A percentile compares a stretch with the other conserved stretches of the same genome.
These are phyloP conservation scores for Canariomyces notabilis DNA, from an alignment of 2,329 filamentous ascomycete genomes.

Conservation along the genomic window DNA sequence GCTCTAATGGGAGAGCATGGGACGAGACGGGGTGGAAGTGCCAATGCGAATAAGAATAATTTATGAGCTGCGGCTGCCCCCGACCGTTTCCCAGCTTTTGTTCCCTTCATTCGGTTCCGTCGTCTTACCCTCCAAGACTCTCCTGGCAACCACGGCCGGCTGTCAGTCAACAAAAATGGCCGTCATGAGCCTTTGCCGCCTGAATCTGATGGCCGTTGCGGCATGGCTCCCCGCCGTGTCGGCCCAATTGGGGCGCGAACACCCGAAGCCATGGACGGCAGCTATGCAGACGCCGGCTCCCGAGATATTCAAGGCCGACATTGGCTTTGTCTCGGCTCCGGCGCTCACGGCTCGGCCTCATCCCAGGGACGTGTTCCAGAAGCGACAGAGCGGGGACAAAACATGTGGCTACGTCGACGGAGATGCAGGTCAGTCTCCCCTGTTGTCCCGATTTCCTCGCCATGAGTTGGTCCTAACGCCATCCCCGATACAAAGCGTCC, in stretches of 20 bases:
- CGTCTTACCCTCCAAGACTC: no score
- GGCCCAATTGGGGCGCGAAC: conserved; percentile 8
- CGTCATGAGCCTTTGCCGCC: conserved; percentile 9
- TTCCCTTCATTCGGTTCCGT: neutral
- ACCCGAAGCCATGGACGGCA: neutral
- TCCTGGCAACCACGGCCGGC: neutral
- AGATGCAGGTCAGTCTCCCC: neutral
- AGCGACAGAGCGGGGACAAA: conserved; percentile 8
- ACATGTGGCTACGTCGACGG: conserved; percentile 17
- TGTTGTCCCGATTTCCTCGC: neutral
- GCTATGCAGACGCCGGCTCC: conserved; percentile 11
- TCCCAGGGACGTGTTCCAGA: conserved; percentile 4
- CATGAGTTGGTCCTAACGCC: neutral
- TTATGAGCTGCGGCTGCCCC: neutral
- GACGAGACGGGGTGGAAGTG: neutral
- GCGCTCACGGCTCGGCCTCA: conserved; percentile 3
- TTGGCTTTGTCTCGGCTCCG: neutral
- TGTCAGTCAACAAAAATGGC: conserved; percentile 9
- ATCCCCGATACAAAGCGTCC: neutral
- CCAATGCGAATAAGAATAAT: neutral
- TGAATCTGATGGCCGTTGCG: conserved; percentile 13
- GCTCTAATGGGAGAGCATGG: conserved; percentile 26
- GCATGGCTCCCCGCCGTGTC: conserved; percentile 14
- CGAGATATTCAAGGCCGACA: neutral
- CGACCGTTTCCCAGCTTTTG: neutral